Base-by-base conservation (phyloP, 2,329 filamentous ascomycete genomes). In the Orbilia quercus region DNA sequence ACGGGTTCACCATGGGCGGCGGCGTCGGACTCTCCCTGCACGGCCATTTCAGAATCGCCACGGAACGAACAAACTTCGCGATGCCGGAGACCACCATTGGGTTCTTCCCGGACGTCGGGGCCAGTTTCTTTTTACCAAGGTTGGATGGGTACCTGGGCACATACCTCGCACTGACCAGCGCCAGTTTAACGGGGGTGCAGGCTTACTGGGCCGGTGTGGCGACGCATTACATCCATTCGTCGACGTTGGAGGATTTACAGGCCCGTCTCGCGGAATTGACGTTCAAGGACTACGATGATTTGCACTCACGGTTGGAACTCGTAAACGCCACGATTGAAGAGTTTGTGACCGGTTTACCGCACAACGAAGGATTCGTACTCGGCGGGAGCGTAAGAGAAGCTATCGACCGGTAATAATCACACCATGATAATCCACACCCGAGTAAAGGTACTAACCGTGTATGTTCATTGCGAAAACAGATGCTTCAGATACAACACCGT, bases 21-120 rank as follows among this genome's bases (percentile, higher is more conserved):
- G 95, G 95, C 76, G 95, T 98, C 59, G 95, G 95, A 5, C 86
- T 99, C 65, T 96, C 91, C 81, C 87, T 96, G 58, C 96, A 99
- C 82, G 94, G 95, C 1, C 96, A 95, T 1, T 94, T 99, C 85
- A 87, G 95, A 73, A 96, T 99, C 79, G 95, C 95, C 38, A 99
- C 95, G 1, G 95, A 99, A 82, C 90, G 90, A 79, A 99, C 95
- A 4, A 83, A 96, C 51, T 98, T 99, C 79, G 93, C 96, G 77
- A 99, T 99, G 95, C 95, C 95, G 28, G 95, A 99, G 83, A 99
- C 95, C 2, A 96, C 88, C 7, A 99, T 99, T 79, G 95, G 95
- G 40, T 97, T 98, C 85, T 99, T 99, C 85, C 95, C 96, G 5
- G 96, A 99, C 79, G 95, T 99, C 53, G 95, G 95, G 74, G 96